A percentile compares a stretch with the other conserved stretches of the same genome.
Conservation (phyloP, 2,329 filamentous ascomycete species). For the Fusarium nodosum region DNA sequence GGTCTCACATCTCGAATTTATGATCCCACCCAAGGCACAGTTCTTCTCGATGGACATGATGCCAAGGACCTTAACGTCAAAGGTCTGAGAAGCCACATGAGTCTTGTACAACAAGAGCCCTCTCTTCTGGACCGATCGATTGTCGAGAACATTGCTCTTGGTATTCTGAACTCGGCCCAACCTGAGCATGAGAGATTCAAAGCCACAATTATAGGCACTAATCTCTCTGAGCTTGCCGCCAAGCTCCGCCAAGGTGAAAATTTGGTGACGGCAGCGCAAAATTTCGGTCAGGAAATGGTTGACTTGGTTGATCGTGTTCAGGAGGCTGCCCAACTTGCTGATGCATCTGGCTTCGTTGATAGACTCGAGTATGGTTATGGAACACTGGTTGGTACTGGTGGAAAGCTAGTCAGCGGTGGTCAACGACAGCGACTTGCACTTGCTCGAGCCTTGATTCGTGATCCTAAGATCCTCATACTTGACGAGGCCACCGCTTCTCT, state of each 20-base stretch:
- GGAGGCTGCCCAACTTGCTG: constrained; percentile 68
- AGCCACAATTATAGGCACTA: constrained; percentile 61
- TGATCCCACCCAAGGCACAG: constrained; percentile 63
- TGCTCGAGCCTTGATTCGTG: constrained; percentile 68
- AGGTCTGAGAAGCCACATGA: constrained; percentile 58
- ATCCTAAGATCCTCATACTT: constrained; percentile 70
- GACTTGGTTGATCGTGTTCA: constrained; percentile 66
- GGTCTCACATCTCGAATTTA: constrained; percentile 70
- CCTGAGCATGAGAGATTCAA: constrained; percentile 59
- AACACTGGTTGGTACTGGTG: constrained; percentile 66
- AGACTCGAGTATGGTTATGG: constrained; percentile 67
- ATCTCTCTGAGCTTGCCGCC: constrained; percentile 65
- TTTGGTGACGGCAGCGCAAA: constrained; percentile 59
- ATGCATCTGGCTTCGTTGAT: constrained; percentile 69
- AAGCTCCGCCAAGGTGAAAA: constrained; percentile 65
- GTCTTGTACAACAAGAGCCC: constrained; percentile 62
- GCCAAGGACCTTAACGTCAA: constrained; percentile 63
- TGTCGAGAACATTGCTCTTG: constrained; percentile 66
- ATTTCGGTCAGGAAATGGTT: constrained; percentile 59
- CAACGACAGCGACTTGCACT: constrained; percentile 72
- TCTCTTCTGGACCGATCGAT: constrained; percentile 62
- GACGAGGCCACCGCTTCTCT: constrained; percentile 74
- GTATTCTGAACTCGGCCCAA: constrained; percentile 60
- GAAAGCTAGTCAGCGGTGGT: constrained; percentile 69
- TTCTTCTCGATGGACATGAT: constrained; percentile 64